Percentiles rank a stretch among this genome's conserved stretches.
Conservation (phyloP, 306 rosid genomes). For the Lagenaria siceraria region DNA sequence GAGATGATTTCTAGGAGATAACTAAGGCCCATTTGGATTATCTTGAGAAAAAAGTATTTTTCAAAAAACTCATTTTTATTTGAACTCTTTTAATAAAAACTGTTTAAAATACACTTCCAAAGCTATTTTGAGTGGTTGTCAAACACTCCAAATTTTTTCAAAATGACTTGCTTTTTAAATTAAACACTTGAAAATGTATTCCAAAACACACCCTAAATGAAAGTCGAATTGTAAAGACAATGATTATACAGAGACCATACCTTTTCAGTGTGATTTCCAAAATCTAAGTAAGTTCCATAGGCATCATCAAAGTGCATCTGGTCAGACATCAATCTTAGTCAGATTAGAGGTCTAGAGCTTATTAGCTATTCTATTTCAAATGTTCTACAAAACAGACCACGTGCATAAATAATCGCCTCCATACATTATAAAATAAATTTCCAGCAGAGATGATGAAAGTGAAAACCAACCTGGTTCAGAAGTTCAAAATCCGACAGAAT, state of each 20-base stretch:
- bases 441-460: not conserved
- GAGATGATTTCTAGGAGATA: not conserved
- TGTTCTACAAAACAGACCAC: not conserved
- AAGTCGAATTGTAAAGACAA: not conserved
- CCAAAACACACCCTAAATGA: too few species aligned
- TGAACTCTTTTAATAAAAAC: too few species aligned
- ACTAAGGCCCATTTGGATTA: too few species aligned
- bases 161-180: too few species aligned
- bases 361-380: not conserved
- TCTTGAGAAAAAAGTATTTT: too few species aligned
- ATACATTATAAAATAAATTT: not conserved
- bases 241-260: conserved; percentile 21
- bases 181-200: too few species aligned
- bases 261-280: conserved; percentile 93
- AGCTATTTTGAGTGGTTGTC: too few species aligned
- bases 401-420: not conserved
- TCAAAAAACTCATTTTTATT: too few species aligned
- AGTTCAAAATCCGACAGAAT: conserved; percentile 56
- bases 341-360: not conserved
- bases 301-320: conserved; percentile 81
- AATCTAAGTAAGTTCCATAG: conserved; percentile 77
- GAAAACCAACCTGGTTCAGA: conserved; percentile 31
- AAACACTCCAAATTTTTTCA: too few species aligned
- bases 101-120: too few species aligned
- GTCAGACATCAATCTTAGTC: conserved; percentile 17